These are phyloP conservation scores for Magnusiomyces magnusii DNA, from an alignment of 1,139 yeast species.

Conservation along the genomic window DNA sequence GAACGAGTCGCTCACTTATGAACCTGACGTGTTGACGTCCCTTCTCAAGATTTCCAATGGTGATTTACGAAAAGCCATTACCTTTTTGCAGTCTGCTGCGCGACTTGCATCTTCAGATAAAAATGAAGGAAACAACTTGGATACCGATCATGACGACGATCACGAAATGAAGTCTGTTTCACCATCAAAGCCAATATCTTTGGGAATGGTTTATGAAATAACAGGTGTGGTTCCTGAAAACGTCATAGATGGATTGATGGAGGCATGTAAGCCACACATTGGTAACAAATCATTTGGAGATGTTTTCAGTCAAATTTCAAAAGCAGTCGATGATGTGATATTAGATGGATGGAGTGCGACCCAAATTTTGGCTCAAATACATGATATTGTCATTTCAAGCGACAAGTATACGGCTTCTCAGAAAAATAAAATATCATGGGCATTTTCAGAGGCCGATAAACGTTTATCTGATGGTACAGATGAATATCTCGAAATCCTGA, in stretches of 20 bases:
- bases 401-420: constrained; percentile 46
- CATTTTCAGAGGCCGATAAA: constrained; percentile 68
- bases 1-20: constrained; percentile 40
- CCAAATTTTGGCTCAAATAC: constrained; percentile 71
- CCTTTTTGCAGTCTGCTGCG: constrained; percentile 81
- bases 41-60: constrained; percentile 70
- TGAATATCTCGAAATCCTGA: constrained; percentile 77
- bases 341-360: constrained; percentile 84
- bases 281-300: constrained; percentile 9
- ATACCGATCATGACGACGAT: constrained; percentile 27
- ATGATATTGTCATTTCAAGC: constrained; percentile 58
- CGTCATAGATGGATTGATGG: constrained; percentile 41
- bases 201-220: constrained; percentile 52
- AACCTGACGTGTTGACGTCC: constrained; percentile 48
- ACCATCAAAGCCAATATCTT: constrained; percentile 34
- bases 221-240: constrained; percentile 77
- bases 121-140: constrained; percentile 8
- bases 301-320: constrained; percentile 34
- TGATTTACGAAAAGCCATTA: constrained; percentile 89
- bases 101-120: constrained; percentile 39
- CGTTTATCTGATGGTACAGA: constrained; percentile 80
- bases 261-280: constrained; percentile 28
- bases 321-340: constrained; percentile 47
- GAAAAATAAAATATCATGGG: constrained; percentile 57
- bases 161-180: constrained; percentile 23